Percentiles rank a stretch among this genome's conserved stretches.
Evolutionary conservation across 495 filamentous ascomycete species (phyloP).

Genomic region (Eremomyces bilateralis): DNA sequence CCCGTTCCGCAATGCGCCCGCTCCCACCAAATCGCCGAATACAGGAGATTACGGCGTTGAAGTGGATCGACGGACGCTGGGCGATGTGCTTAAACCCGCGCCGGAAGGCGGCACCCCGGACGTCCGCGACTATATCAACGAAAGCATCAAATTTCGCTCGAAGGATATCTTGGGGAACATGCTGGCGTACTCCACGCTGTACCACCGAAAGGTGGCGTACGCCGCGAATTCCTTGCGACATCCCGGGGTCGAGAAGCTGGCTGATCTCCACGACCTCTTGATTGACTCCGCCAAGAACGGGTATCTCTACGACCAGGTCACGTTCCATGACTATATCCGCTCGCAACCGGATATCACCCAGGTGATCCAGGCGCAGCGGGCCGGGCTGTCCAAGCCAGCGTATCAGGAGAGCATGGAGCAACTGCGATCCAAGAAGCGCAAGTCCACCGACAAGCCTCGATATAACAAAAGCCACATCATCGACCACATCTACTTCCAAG

Average conservation of each 20-base stretch:
- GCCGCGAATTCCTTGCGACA: conserved; percentile 32
- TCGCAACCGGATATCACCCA: no score
- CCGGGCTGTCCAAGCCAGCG: no score
- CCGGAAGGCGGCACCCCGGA: not conserved
- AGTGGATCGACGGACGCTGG: conserved; percentile 32
- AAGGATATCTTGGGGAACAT: conserved; percentile 35
- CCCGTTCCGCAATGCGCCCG: conserved; percentile 48
- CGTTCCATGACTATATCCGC: no score
- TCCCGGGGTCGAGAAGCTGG: conserved; percentile 32
- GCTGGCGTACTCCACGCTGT: conserved; percentile 53
- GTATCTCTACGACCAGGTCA: conserved; percentile 34
- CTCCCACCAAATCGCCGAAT: conserved; percentile 24
- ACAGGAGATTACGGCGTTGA: conserved; percentile 34
- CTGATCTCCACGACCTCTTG: conserved; percentile 50
- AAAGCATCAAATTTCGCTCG: conserved; percentile 43
- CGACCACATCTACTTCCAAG: conserved; percentile 48
- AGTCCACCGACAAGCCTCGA: conserved; percentile 11
- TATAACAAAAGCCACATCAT: conserved; percentile 35
- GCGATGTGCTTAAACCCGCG: conserved; percentile 24
- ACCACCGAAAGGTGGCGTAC: conserved; percentile 53
- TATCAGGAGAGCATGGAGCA: conserved; percentile 26
- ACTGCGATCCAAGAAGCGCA: not conserved
- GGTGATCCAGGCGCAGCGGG: no score
- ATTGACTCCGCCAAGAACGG: conserved; percentile 73
- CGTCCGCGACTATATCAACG: conserved; percentile 23